Evolutionary conservation across 306 rosid species (phyloP), one percentile per base, ranked within the genome.

Genomic region (Cyamopsis tetragonoloba): DNA sequence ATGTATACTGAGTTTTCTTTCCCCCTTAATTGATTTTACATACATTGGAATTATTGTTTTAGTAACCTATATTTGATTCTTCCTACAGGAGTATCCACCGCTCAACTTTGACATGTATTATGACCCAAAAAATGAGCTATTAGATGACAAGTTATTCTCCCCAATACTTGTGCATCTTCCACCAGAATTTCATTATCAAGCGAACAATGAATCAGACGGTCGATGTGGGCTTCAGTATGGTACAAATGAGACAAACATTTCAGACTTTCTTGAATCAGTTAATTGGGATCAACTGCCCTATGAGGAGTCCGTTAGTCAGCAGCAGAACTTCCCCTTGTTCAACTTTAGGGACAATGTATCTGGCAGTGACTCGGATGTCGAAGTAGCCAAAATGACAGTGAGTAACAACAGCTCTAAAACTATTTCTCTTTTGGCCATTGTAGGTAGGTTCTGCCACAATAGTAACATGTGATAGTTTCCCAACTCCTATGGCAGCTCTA

Each of bases 101-200:
- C 23, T 63, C 41, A 39, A 66, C 57, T 47, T 66, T 49, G 89
- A 34, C 27, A 66, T 69, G 6, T 60, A 28, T 39, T 56, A 10
- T 72, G 87, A 76, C 44, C 77, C 74, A 9, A 78, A 15, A 30
- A 54, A 35, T 1, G 75, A 70, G 76, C 58, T 76, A 28, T 37
- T 70, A 22, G 86, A 85, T 57, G 78, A 73, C 74, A 83, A 58
- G 27, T 19, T 83, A 10, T 84, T 84, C 76, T 79, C 95, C 50
- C 96, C 98, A 4, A 30, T 35, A 58, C 84, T 74, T 76, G 14
- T 46, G 4, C 91, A 81, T 73, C 39, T 82, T 83, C 86, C 64
- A 13, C 51, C 73, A 2, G 83, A 83, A 51, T 34, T 55, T 37
- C 61, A 48, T 63, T 78, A 51, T 57, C 55, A 83, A 22, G 62